Base-by-base conservation (phyloP, 169 alveolate species). In the Plasmodium inui region DNA sequence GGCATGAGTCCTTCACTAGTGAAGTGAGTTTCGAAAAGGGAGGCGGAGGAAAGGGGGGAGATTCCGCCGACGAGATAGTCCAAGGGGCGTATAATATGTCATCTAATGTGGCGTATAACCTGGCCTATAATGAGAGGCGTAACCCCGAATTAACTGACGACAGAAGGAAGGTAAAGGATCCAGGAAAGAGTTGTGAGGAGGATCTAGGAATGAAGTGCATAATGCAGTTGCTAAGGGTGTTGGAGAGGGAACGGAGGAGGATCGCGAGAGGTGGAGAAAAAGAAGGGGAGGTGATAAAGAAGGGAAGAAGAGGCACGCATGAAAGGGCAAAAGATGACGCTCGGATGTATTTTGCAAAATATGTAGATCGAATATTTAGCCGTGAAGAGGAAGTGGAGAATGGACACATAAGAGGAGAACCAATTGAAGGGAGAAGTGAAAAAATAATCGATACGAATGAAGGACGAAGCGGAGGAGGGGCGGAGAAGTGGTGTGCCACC, bases 221-320 rank as follows among this genome's bases (percentile, higher is more conserved):
- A 39, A 26, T 26, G 19, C 91, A 89, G 14, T 89, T 89, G 50
- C 30, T 80, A 30, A 89, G 39, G 46, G 26, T 89, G 67, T 57
- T 89, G 34, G 73, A 79, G 82, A 89, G 70, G 50, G 19, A 78
- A 39, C 37, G 82, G 39, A 39, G 30, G 30, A 37, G 76, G 32
- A 61, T 50, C 44, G 72, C 17, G 17, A 44, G 55, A 26, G 82
- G 55, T 78, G 72, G 57, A 78, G 71, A 39, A 26, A 73, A 4
- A 78, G 44, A 57, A 73, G 32, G 28, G 32, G 70, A 81, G 34
- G 73, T 30, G 61, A 41, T n/a, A 14, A 81, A 19, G 78, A 39
- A 9, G 79, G 80, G 76, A 34, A 71, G n/a, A 22, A 53, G 5
- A 41, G 46, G 50, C 61, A 83, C 2, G 7, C 22, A 41, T 39